Evolutionary conservation across 192 early-diverging fungal species (phyloP), one percentile per base, ranked within the genome.

Genomic region (Umbelopsis ramanniana): DNA sequence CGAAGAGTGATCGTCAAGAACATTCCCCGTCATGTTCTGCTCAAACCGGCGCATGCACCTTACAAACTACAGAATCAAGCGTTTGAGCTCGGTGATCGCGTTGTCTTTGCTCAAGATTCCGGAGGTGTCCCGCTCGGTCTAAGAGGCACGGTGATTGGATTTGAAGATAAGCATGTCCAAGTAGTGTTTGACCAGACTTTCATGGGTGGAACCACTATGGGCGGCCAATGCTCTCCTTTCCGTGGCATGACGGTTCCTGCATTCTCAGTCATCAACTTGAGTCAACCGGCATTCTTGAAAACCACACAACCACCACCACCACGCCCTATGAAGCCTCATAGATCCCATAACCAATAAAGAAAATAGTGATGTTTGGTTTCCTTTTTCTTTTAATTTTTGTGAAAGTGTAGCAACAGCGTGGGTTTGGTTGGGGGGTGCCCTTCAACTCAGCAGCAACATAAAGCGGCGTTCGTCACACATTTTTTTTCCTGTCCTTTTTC

Each of bases 11-110:
- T 80, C 26, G 76, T 89, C 40, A 77, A 85, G 69, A 80, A 83
- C 29, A 79, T 86, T 17, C 81, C 80, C 60, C 76, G 85, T 9
- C 78, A 89, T 15, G 79, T 79, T 0, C 86, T 94, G 11, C 81
- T 99, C 69, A 93, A 93, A 38, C 95, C 96, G 4, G 79, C 82
- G n/a, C 90, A 96, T 74, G 89, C 94, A 4, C 82, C 82, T 33
- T 86, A 88, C 23, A 76, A 91, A 14, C 86, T 98, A 19, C 84
- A 81, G 5, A 78, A 86, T 67, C 97, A 99, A 77, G 78, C 73
- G 29, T 95, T 98, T 76, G 83, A 81, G 55, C 80, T 98, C 4
- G 97, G 97, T 29, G 94, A 99, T 73, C 93, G 97, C 14, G 90
- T 98, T 0, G 80, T 92, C 6, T 93, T 89, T 79, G 89, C 83